Evolutionary conservation across 1,284 basidiomycete genomes (phyloP).

Genomic region (Psilocybe mexicana): DNA sequence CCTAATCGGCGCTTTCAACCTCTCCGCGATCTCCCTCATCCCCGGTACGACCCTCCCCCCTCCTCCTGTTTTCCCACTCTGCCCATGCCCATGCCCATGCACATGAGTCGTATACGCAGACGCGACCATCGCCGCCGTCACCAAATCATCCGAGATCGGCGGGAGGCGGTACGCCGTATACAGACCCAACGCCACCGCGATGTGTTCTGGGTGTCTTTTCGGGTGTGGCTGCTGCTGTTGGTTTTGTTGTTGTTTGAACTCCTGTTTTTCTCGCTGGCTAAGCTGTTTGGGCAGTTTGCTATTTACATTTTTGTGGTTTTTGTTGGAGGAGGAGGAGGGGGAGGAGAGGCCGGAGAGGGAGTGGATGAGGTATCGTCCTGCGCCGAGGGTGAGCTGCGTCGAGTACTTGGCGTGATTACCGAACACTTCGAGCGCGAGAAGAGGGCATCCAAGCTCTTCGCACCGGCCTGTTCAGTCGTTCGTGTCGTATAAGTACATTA

Average conservation of each 20-base stretch:
- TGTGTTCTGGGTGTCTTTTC: conserved; percentile 40
- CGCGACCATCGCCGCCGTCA: conserved; percentile 56
- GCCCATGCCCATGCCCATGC: conserved; percentile 38
- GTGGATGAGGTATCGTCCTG: conserved; percentile 54
- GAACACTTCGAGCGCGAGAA: conserved; percentile 60
- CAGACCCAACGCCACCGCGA: conserved; percentile 47
- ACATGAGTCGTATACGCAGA: conserved; percentile 44
- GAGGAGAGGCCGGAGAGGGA: conserved; percentile 40
- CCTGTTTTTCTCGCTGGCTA: too few species aligned
- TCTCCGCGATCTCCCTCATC: too few species aligned
- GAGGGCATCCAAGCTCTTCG: conserved; percentile 52
- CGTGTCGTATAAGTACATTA: not conserved
- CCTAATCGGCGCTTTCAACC: too few species aligned
- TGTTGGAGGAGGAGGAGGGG: too few species aligned
- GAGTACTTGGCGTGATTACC: conserved; percentile 62
- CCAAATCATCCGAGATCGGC: conserved; percentile 52
- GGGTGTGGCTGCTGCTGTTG: too few species aligned
- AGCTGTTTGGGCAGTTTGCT: too few species aligned
- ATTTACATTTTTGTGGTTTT: too few species aligned
- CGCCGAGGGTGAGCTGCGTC: conserved; percentile 50
- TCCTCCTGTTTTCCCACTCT: conserved; percentile 40
- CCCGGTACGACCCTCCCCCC: conserved; percentile 21
- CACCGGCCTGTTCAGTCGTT: conserved; percentile 50
- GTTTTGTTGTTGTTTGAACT: too few species aligned
- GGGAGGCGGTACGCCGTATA: conserved; percentile 47